phyloP scores from a whole-genome alignment of 768 basidiomycete genomes.

The Royoungia palumana region DNA sequence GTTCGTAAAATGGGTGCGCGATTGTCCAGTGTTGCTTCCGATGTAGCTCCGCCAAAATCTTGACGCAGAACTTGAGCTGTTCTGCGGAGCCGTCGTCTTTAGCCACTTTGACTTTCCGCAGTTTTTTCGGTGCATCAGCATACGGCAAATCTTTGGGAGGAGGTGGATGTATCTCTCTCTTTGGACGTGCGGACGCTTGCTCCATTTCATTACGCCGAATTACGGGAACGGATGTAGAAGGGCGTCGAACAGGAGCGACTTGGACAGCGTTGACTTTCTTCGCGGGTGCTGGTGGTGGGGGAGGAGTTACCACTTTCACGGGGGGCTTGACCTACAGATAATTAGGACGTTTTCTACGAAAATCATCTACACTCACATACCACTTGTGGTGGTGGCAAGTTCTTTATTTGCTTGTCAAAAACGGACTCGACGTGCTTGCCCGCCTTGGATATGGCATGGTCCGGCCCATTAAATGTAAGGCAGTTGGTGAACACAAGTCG shows the following conservation, averaged over 20 bases:
- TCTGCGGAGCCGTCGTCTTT: conserved; percentile 71
- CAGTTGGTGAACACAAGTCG: conserved; percentile 88
- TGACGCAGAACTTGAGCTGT: conserved; percentile 80
- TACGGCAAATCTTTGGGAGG: conserved; percentile 89
- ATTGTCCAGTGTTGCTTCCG: conserved; percentile 72
- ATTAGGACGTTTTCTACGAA: conserved; percentile 15
- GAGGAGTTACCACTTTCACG: conserved; percentile 39
- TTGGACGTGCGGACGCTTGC: conserved; percentile 67
- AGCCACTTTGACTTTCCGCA: conserved; percentile 53
- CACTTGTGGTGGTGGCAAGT: conserved; percentile 74
- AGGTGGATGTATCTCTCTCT: conserved; percentile 96
- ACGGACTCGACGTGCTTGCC: conserved; percentile 79
- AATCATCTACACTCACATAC: conserved; percentile 44
- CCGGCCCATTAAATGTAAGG: conserved; percentile 88
- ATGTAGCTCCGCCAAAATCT: conserved; percentile 70
- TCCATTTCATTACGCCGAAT: conserved; percentile 75
- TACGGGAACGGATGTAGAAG: conserved; percentile 78
- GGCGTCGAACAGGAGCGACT: conserved; percentile 53
- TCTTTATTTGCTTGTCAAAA: conserved; percentile 86
- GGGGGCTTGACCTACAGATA: conserved; percentile 40
- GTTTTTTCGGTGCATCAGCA: conserved; percentile 69
- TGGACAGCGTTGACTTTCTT: conserved; percentile 32
- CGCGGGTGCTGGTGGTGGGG: conserved; percentile 38
- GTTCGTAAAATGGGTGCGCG: conserved; percentile 87
- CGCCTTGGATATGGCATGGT: conserved; percentile 74